Percentiles rank a stretch among this genome's conserved stretches.
Conservation (phyloP, 768 basidiomycete species). For the Lactarius akahatsu region DNA sequence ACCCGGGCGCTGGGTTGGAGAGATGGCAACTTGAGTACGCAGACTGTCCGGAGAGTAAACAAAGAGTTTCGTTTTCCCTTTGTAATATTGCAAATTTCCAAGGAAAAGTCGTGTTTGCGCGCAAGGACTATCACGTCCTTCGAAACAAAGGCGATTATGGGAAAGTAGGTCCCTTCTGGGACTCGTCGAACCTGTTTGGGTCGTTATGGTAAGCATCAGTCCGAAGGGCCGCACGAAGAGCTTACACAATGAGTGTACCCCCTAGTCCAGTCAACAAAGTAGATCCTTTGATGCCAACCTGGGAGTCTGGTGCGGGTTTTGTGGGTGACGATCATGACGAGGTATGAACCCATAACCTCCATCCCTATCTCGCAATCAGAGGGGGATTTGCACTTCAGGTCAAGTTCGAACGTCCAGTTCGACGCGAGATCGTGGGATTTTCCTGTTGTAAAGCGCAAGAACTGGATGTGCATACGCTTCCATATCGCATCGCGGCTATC, state of each 20-base stretch:
- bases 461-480: constrained; percentile 12
- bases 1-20: constrained; percentile 17
- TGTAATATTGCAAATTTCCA: constrained; percentile 22
- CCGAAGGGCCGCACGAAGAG: background rate
- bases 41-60: constrained; percentile 13
- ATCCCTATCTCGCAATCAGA: constrained; percentile 20
- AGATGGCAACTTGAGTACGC: constrained; percentile 15
- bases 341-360: constrained; percentile 20
- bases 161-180: constrained; percentile 21
- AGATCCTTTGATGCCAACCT: constrained; percentile 16
- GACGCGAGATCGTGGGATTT: constrained; percentile 11
- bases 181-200: constrained; percentile 19
- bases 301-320: constrained; percentile 18
- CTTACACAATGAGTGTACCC: constrained; percentile 19
- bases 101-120: constrained; percentile 20
- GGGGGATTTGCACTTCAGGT: constrained; percentile 21
- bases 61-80: background rate
- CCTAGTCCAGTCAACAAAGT: constrained; percentile 18
- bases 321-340: constrained; percentile 17
- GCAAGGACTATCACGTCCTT: constrained; percentile 21
- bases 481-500: constrained; percentile 18
- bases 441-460: constrained; percentile 20
- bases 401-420: background rate
- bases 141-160: constrained; percentile 18
- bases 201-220: background rate